A percentile compares a stretch with the other conserved stretches of the same genome.
phyloP scores from a whole-genome alignment of 306 rosid species.

The Potentilla sterilis region DNA sequence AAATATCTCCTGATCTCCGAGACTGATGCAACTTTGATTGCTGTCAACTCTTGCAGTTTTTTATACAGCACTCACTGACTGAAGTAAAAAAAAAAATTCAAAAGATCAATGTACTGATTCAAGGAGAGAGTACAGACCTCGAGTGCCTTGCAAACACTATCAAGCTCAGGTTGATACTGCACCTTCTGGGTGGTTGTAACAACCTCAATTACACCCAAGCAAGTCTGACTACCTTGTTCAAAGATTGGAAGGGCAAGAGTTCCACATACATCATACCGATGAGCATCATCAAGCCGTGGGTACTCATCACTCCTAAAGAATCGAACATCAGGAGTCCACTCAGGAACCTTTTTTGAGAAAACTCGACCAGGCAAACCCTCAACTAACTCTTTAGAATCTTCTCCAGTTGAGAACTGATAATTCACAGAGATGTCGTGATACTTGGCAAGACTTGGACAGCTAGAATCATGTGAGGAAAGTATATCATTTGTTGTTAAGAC shows the following conservation, averaged over 20 bases:
- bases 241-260: slow-evolving; percentile 83
- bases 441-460: slow-evolving; percentile 55
- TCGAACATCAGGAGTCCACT: slow-evolving; percentile 97
- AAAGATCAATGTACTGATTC: slow-evolving; percentile 1
- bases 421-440: slow-evolving; percentile 61
- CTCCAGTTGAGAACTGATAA: slow-evolving; percentile 62
- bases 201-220: slow-evolving; percentile 92
- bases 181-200: slow-evolving; percentile 68
- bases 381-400: slow-evolving; percentile 44
- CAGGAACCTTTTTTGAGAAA: slow-evolving; percentile 71
- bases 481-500: slow-evolving; percentile 59
- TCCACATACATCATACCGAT: slow-evolving; percentile 65
- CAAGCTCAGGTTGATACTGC: slow-evolving; percentile 65
- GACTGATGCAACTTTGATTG: not conserved
- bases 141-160: slow-evolving; percentile 82
- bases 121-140: slow-evolving; percentile 53
- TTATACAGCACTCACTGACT: not conserved
- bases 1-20: not conserved
- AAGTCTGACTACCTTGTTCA: slow-evolving; percentile 66
- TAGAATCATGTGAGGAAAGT: slow-evolving; percentile 53
- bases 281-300: slow-evolving; percentile 73
- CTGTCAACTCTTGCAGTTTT: not conserved
- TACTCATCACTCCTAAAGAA: slow-evolving; percentile 76
- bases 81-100: slow-evolving; percentile 3
- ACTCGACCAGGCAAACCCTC: slow-evolving; percentile 87